These are phyloP conservation scores for Meyerozyma athensensis DNA, from an alignment of 1,139 yeast genomes.

Conservation along the genomic window DNA sequence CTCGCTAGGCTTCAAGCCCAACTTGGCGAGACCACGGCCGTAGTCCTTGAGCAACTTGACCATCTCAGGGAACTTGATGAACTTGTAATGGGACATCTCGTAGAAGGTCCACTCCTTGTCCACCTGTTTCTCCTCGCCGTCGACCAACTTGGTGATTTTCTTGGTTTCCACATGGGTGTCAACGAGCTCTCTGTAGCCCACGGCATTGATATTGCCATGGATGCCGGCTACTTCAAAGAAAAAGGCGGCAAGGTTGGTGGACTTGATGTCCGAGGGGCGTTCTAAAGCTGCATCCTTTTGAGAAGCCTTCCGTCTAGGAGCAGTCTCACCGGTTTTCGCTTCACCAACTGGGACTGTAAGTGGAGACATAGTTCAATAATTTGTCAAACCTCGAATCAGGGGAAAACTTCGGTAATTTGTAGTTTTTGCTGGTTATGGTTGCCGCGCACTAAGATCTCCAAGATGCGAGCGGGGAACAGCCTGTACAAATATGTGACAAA, in stretches of 20 bases:
- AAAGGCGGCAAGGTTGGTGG: conserved; percentile 67
- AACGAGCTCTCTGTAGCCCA: conserved; percentile 77
- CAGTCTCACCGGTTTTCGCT: conserved; percentile 82
- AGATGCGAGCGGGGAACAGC: too few species aligned
- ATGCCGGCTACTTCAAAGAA: conserved; percentile 58
- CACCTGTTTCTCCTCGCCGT: conserved; percentile 67
- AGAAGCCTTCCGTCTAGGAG: conserved; percentile 75
- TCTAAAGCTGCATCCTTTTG: conserved; percentile 51
- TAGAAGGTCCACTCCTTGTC: conserved; percentile 86
- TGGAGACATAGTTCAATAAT: conserved; percentile 22
- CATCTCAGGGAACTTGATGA: conserved; percentile 59
- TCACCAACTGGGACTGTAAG: conserved; percentile 71
- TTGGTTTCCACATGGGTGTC: conserved; percentile 77
- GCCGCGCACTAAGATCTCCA: conserved; percentile 1
- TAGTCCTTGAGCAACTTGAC: conserved; percentile 44
- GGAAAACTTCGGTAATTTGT: not conserved
- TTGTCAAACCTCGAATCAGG: not conserved
- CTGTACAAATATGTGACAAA: too few species aligned
- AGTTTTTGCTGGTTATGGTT: not conserved
- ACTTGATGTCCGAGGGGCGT: conserved; percentile 57
- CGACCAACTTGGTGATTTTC: conserved; percentile 66
- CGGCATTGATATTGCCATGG: conserved; percentile 50
- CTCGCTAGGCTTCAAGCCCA: conserved; percentile 66
- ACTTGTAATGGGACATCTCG: conserved; percentile 72
- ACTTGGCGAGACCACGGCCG: conserved; percentile 70